These are phyloP conservation scores for Elsinoe australis DNA, from an alignment of 2,329 filamentous ascomycete species.

Conservation along the genomic window DNA sequence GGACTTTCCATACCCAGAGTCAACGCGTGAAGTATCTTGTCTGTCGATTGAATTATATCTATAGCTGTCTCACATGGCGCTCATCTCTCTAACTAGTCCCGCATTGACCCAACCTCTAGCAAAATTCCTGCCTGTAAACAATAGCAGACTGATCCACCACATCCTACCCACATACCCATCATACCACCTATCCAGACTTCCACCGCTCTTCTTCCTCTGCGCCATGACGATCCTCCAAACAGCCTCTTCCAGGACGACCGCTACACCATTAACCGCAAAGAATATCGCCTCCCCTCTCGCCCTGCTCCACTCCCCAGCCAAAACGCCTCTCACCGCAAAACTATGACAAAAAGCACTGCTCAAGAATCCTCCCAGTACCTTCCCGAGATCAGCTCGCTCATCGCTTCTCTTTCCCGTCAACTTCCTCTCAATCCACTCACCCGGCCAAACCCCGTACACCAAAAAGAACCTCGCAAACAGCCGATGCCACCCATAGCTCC, in stretches of 20 bases:
- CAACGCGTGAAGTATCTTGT: too few relatives aligned
- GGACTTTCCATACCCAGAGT: too few relatives aligned
- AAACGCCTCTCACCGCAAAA: conserved; percentile 35
- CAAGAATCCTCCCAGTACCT: conserved; percentile 38
- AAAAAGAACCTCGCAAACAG: conserved; percentile 39
- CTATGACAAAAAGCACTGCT: conserved; percentile 37
- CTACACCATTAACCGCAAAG: conserved; percentile 28
- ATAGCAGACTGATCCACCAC: conserved; percentile 36
- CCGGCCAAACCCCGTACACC: conserved; percentile 41
- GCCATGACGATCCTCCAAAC: conserved; percentile 22
- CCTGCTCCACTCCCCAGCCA: conserved; percentile 32
- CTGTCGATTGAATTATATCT: too few relatives aligned
- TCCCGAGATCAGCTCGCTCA: conserved; percentile 37
- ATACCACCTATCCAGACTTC: conserved; percentile 26
- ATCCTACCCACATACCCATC: conserved; percentile 31
- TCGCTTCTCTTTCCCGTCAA: conserved; percentile 31
- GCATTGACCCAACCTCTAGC: conserved; percentile 39
- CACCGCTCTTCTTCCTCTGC: conserved; percentile 21
- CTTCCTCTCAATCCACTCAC: conserved; percentile 37
- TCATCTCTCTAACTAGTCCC: conserved; percentile 36
- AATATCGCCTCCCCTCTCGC: conserved; percentile 29
- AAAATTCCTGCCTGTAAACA: conserved; percentile 37
- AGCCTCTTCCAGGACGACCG: conserved; percentile 27
- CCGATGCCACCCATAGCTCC: conserved; percentile 41
- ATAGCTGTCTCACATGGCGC: conserved; percentile 25